phyloP scores from a whole-genome alignment of 2,329 filamentous ascomycete genomes.

The Talaromyces sp. region DNA sequence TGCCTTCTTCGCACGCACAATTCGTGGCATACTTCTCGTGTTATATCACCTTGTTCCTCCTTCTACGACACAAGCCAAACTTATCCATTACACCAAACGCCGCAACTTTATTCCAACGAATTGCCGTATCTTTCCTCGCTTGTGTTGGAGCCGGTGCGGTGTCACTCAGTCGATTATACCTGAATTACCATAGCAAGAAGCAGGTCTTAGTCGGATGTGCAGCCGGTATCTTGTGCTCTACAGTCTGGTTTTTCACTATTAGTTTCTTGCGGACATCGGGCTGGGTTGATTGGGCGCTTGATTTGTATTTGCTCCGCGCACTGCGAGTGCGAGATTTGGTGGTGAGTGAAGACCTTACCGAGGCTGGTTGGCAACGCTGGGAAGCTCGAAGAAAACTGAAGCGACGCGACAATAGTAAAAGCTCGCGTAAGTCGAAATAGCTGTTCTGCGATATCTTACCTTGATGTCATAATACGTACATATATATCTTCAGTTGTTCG shows the following conservation, averaged over 20 bases:
- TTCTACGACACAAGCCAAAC: constrained; percentile 68
- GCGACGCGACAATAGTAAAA: constrained; percentile 19
- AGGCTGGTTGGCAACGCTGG: constrained; percentile 94
- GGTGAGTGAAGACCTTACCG: constrained; percentile 79
- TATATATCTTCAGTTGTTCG: background rate
- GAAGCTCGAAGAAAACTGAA: constrained; percentile 49
- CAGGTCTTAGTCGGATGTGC: constrained; percentile 78
- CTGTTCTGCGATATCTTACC: background rate
- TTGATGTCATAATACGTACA: background rate
- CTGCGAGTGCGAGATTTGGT: constrained; percentile 78
- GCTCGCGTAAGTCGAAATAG: constrained; percentile 25
- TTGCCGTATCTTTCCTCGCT: constrained; percentile 53
- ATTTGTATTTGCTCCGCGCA: constrained; percentile 58
- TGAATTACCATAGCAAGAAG: constrained; percentile 83
- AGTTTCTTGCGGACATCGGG: constrained; percentile 61
- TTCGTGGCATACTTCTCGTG: constrained; percentile 90
- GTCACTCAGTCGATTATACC: constrained; percentile 77
- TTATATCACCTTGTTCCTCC: constrained; percentile 76
- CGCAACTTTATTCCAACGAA: constrained; percentile 49
- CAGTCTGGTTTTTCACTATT: constrained; percentile 74
- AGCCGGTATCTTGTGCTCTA: constrained; percentile 66
- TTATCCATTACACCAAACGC: constrained; percentile 38
- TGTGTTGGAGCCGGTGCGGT: constrained; percentile 62
- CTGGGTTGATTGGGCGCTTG: constrained; percentile 66
- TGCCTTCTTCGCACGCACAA: constrained; percentile 93